These are phyloP conservation scores for Spirogloea muscicola DNA, from an alignment of 139 green algal genomes.

Conservation along the genomic window DNA sequence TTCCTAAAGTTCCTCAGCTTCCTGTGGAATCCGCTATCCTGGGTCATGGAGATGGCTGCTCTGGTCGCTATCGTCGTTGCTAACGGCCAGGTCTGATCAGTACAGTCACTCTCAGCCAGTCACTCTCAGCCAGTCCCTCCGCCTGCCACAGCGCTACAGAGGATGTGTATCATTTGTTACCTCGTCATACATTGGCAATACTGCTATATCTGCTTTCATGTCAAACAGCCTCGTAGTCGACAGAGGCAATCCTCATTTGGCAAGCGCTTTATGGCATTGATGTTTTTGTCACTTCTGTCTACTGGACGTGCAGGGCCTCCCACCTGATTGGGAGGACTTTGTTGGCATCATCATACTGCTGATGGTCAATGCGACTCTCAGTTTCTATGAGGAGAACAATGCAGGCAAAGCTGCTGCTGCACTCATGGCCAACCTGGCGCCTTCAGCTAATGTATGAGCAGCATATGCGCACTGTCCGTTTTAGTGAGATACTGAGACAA, in stretches of 20 bases:
- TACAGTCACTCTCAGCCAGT: too few relatives aligned
- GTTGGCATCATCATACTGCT: slow-evolving; percentile 54
- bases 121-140: too few relatives aligned
- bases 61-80: slow-evolving; percentile 72
- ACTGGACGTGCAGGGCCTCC: slow-evolving; percentile 11
- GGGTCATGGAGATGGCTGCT: slow-evolving; percentile 73
- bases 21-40: slow-evolving; percentile 59
- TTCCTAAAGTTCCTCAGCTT: slow-evolving; percentile 62
- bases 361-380: slow-evolving; percentile 69
- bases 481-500: too few relatives aligned
- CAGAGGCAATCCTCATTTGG: neutral
- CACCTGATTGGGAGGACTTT: slow-evolving; percentile 49
- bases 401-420: slow-evolving; percentile 29
- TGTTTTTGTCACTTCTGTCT: too few relatives aligned
- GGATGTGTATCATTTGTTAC: neutral
- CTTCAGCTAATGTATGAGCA: slow-evolving; percentile 28
- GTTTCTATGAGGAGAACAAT: slow-evolving; percentile 44
- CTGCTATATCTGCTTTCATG: neutral
- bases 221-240: neutral
- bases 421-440: slow-evolving; percentile 30
- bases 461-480: too few relatives aligned
- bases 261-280: neutral
- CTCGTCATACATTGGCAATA: neutral
- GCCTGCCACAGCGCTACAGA: slow-evolving; percentile 79
- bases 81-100: slow-evolving; percentile 28